These are phyloP conservation scores for Lagenidium sp. DNA, from an alignment of 352 stramenopile species.

Conservation along the genomic window DNA sequence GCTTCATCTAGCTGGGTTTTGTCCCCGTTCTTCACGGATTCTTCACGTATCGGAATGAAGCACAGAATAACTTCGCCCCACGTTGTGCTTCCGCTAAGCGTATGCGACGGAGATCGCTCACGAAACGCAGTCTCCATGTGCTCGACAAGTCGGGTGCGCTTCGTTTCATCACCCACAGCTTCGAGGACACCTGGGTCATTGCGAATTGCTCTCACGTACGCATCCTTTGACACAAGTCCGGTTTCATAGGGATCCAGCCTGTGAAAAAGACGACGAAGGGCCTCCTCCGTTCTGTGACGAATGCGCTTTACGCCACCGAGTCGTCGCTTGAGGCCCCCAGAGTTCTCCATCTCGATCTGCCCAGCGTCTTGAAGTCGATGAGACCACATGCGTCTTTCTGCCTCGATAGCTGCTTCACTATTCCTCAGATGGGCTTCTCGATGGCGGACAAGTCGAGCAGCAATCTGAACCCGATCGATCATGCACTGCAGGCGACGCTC, in stretches of 20 bases:
- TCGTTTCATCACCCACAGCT: conserved; percentile 24
- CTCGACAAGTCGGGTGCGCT: conserved; percentile 18
- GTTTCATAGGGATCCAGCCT: conserved; percentile 53
- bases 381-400: conserved; percentile 17
- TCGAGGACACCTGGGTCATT: conserved; percentile 20
- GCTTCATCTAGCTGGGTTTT: no score
- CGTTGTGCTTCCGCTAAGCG: conserved; percentile 29
- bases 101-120: conserved; percentile 12
- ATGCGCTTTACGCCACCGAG: conserved; percentile 9
- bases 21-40: no score
- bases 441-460: conserved; percentile 31
- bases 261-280: conserved; percentile 53
- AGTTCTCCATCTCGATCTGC: conserved; percentile 21
- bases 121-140: conserved; percentile 29
- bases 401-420: conserved; percentile 48
- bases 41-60: conserved; percentile 61
- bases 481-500: conserved; percentile 25
- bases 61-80: conserved; percentile 71
- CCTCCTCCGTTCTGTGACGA: conserved; percentile 36
- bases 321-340: conserved; percentile 13
- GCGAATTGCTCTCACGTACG: conserved; percentile 29
- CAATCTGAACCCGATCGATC: conserved; percentile 30
- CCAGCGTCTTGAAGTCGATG: conserved; percentile 2
- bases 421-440: conserved; percentile 51
- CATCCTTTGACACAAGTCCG: conserved; percentile 25